A percentile compares a stretch with the other conserved stretches of the same genome.
Evolutionary conservation across 2,329 filamentous ascomycete genomes (phyloP).

Genomic region (Acephala macrosclerotiorum): DNA sequence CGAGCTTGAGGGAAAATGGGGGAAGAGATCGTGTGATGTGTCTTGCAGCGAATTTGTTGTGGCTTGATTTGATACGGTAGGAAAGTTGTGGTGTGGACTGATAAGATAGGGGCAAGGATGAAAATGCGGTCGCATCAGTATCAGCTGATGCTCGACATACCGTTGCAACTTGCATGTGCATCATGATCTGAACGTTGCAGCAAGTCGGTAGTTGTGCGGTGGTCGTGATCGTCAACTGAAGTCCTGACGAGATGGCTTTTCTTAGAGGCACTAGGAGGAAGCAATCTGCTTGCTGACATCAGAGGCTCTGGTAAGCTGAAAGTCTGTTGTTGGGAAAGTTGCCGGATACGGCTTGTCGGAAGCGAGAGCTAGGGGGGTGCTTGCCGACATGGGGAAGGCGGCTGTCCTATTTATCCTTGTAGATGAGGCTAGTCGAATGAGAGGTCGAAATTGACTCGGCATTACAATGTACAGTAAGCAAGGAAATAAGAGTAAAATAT

Average conservation of each 20-base stretch:
- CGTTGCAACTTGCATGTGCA: neutral
- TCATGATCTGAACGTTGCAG: neutral
- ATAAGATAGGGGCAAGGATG: neutral
- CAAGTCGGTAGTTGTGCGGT: neutral
- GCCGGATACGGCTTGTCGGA: constrained; percentile 5
- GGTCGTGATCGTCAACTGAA: neutral
- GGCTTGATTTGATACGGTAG: constrained; percentile 11
- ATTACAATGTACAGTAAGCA: neutral
- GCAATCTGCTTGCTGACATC: constrained; percentile 29
- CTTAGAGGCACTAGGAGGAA: neutral
- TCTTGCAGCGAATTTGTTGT: constrained; percentile 1
- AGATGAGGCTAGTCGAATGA: neutral
- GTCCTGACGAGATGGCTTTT: constrained; percentile 3
- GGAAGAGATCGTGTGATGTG: constrained; percentile 6
- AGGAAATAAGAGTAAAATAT: neutral
- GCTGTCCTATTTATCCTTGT: neutral
- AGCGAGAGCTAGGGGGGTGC: constrained; percentile 7
- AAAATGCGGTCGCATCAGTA: neutral
- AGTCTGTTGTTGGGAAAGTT: constrained; percentile 9
- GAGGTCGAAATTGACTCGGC: neutral
- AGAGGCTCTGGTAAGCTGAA: constrained; percentile 26
- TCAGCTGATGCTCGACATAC: constrained; percentile 1
- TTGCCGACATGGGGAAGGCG: neutral
- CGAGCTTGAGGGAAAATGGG: neutral
- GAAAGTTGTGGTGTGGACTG: neutral